Evolutionary conservation across 2,329 filamentous ascomycete species (phyloP), one percentile per base, ranked within the genome.

Genomic region (Fusarium abutilonis): DNA sequence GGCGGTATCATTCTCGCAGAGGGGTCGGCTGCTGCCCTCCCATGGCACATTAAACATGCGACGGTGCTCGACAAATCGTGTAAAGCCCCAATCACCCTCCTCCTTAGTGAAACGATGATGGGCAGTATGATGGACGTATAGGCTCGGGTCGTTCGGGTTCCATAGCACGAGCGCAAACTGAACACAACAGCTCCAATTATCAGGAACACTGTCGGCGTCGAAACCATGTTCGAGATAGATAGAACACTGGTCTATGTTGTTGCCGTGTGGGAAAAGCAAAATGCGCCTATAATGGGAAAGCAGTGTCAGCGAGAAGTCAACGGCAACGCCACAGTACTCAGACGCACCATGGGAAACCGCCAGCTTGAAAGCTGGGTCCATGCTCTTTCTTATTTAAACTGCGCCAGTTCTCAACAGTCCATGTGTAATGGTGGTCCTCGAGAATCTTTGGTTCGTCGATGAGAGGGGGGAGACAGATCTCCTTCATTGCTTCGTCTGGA

Each of bases 21-120:
- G 83, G 9, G 90, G 92, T 54, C 90, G 84, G 34, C 77, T 80
- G 19, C 81, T 79, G 19, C 87, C 86, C 54, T 95, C 90, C 85
- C 90, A 96, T 2, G 86, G 83, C 31, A 88, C 81, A 59, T 89
- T 89, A 73, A 97, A 96, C 75, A 98, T 89, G 71, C 88, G 89
- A 50, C 92, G 85, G 45, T 96, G 84, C 75, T 98, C 95, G 11
- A 93, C 88, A 73, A 98, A 99, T 52, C 94, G 83, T n/a, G 95
- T 99, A 75, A 99, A 99, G 2, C 95, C 95, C 95, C 95, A 99
- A 72, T 99, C 95, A 21, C 92, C 93, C 76, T 99, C 95, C 39
- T 98, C 95, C 63, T 91, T 91, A 4, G 93, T 98, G 76, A 98
- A 99, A 56, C 95, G 90, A 74, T 99, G 95, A 69, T 93, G 92